Evolutionary conservation across 2,329 filamentous ascomycete genomes (phyloP), one percentile per base, ranked within the genome.

Genomic region (Aspergillus awamori): DNA sequence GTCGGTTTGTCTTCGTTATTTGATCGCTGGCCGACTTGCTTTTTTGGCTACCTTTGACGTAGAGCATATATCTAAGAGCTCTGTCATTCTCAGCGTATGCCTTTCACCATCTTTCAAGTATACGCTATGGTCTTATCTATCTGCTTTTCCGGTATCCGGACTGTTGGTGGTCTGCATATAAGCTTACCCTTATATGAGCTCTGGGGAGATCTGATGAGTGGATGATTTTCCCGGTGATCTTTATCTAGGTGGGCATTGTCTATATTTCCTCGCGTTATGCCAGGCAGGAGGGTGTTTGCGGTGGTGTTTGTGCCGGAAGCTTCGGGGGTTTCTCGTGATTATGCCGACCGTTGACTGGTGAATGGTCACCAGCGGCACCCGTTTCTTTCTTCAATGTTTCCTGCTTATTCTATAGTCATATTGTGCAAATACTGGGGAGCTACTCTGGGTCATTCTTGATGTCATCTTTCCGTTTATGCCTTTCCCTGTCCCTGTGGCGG

Each of bases 21-120:
- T 62, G 57, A 67, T 66, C 65, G 65, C 66, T 66, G 66, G 66
- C 60, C 66, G 63, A 65, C 55, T 60, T 45, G 51, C 60, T 33
- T 41, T 41, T 53, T 62, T 62, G 49, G 39, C 51, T 58, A 53
- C 53, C 41, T 57, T 53, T 47, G 39, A 58, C 39, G 22, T 53
- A 30, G 47, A 33, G 33, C 20, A 39, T 45, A 56, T 15, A 55
- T 38, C 17, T 15, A 43, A 47, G 28, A 43, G 57, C 45, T 17
- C 57, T 36, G 49, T 24, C 53, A 15, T 39, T n/a, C 57, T 52
- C 59, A 11, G 52, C 45, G 56, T 58, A 45, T 45, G 24, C 53
- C 45, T 24, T 47, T 8, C 41, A 62, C 67, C 47, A 59, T 63
- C 59, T 45, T 5, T 26, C n/a, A 56, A 45, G n/a, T 53, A 30